A percentile compares a stretch with the other conserved stretches of the same genome.
These are phyloP conservation scores for Bryopsis sp. DNA, from an alignment of 139 green algal species.

Conservation along the genomic window DNA sequence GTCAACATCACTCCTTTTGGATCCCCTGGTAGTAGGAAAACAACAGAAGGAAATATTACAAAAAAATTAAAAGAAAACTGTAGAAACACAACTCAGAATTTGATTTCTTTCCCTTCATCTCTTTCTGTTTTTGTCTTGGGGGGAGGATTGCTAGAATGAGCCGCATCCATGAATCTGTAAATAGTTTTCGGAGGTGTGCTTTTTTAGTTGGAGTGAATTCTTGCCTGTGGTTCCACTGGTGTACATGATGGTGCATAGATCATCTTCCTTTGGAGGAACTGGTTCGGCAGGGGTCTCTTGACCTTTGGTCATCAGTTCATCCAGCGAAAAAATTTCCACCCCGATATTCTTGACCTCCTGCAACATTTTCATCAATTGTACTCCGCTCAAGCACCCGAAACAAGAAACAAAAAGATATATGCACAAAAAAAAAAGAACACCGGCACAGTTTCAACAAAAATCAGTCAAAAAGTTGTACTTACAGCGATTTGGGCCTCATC, in stretches of 20 bases:
- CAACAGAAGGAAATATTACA: background rate
- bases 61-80: no score
- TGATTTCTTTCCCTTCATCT: no score
- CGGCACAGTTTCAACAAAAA: no score
- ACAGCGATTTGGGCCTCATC: constrained; percentile 20
- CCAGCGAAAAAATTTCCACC: constrained; percentile 38
- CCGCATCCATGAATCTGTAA: no score
- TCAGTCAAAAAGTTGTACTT: background rate
- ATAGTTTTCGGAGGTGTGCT: no score
- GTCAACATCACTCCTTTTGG: constrained; percentile 77
- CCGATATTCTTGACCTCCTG: background rate
- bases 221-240: constrained; percentile 78
- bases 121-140: no score
- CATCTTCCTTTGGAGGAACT: constrained; percentile 51
- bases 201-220: no score
- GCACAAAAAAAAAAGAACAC: no score
- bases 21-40: constrained; percentile 24
- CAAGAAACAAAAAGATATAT: no score
- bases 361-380: constrained; percentile 4
- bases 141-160: no score
- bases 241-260: constrained; percentile 95
- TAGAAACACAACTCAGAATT: no score
- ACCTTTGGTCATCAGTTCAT: constrained; percentile 53
- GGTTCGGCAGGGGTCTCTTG: constrained; percentile 26
- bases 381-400: no score